Percentiles rank a stretch among this genome's conserved stretches.
Evolutionary conservation across 1,284 basidiomycete species (phyloP).

Genomic region (Tranzscheliella williamsii): DNA sequence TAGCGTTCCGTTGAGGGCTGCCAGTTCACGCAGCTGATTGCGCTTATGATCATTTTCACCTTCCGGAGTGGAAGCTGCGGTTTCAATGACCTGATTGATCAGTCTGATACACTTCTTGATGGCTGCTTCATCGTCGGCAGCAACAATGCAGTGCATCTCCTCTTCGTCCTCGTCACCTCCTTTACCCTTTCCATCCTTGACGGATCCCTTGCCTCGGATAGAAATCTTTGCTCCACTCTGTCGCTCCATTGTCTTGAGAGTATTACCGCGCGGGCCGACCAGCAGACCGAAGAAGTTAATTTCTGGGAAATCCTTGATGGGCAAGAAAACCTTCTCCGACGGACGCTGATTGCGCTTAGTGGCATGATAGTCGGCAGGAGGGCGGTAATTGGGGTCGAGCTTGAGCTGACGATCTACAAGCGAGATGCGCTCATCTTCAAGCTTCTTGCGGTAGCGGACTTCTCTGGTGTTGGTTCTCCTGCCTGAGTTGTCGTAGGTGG

Average conservation of each 20-base stretch:
- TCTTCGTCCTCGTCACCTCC: conserved; percentile 92
- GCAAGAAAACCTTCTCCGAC: conserved; percentile 94
- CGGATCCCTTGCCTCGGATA: conserved; percentile 95
- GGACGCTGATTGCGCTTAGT: conserved; percentile 77
- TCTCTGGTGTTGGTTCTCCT: conserved; percentile 97
- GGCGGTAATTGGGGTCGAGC: conserved; percentile 94
- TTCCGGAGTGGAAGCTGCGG: conserved; percentile 96
- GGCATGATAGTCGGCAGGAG: conserved; percentile 87
- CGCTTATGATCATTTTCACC: conserved; percentile 99
- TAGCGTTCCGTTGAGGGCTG: conserved; percentile 95
- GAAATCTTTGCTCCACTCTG: conserved; percentile 98
- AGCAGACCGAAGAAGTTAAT: conserved; percentile 99
- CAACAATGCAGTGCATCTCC: conserved; percentile 96
- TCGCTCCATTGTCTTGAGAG: conserved; percentile 98
- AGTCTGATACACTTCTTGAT: conserved; percentile 86
- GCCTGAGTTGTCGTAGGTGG: conserved; percentile 94
- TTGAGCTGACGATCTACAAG: conserved; percentile 96
- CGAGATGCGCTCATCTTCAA: conserved; percentile 92
- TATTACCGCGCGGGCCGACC: conserved; percentile 97
- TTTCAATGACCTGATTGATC: conserved; percentile 98
- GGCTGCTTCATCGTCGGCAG: conserved; percentile 88
- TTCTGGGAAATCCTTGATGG: conserved; percentile 98
- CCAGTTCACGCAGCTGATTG: conserved; percentile 95
- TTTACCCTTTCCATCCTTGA: conserved; percentile 96
- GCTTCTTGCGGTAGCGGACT: conserved; percentile 93